These are phyloP conservation scores for Penicillium sp. DNA, from an alignment of 2,329 filamentous ascomycete genomes.

Conservation along the genomic window DNA sequence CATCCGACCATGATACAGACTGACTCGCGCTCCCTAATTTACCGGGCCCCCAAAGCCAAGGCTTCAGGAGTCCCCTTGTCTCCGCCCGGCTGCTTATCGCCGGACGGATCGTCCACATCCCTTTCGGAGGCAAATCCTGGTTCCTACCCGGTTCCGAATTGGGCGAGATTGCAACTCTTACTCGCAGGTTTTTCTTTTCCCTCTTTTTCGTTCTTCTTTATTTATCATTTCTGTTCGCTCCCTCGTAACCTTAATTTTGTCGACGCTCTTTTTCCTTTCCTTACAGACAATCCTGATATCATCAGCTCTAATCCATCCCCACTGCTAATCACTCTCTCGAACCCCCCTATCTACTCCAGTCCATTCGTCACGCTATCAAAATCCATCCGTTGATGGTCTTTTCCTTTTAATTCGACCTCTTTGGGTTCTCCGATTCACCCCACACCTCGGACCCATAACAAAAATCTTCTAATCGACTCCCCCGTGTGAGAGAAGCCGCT, in stretches of 20 bases:
- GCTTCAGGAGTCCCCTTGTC: not conserved
- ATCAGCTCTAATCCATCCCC: not conserved
- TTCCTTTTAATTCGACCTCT: conserved; percentile 1
- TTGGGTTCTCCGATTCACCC: not conserved
- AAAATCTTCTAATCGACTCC: not conserved
- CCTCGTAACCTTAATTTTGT: not conserved
- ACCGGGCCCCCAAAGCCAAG: not conserved
- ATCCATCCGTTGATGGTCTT: conserved; percentile 6
- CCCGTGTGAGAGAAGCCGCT: conserved; percentile 18
- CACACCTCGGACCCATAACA: not conserved
- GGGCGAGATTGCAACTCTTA: not conserved
- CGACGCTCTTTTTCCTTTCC: conserved; percentile 8
- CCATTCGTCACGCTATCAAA: not conserved
- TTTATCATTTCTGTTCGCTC: conserved; percentile 9
- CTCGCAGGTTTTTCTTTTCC: conserved; percentile 6
- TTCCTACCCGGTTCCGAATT: conserved; percentile 17
- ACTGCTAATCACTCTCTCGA: not conserved
- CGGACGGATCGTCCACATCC: conserved; percentile 15
- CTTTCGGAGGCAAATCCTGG: conserved; percentile 19
- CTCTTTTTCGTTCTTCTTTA: conserved; percentile 11
- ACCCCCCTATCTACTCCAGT: not conserved
- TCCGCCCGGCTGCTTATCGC: conserved; percentile 24
- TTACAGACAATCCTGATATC: not conserved
- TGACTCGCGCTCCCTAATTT: not conserved
- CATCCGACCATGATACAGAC: not conserved